Evolutionary conservation across 2,329 filamentous ascomycete species (phyloP), one percentile per base, ranked within the genome.

Genomic region (Biscogniauxia marginata): DNA sequence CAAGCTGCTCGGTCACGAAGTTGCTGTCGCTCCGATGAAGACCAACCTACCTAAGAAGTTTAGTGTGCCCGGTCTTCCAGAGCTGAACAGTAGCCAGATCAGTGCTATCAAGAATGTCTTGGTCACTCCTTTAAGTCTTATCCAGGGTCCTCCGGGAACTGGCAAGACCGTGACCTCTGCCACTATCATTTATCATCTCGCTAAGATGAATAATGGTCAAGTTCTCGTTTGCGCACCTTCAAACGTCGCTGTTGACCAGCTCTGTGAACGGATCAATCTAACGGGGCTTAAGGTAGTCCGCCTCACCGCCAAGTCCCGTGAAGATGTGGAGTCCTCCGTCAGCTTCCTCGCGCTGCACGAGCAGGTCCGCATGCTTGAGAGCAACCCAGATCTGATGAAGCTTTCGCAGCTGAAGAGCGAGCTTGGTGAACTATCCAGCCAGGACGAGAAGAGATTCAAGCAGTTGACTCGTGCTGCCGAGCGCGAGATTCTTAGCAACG

Each of bases 391-490:
- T 71, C 80, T 99, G 56, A 87, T 88, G 69, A 98, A 97, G 73
- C 85, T 98, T 53, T 91, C 91, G 51, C 91, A 96, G 73, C 85
- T 99, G 56, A 99, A 99, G 82, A 87, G 83, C 54, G 93, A 97
- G 67, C 80, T 93, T 48, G 93, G 93, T 57, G 95, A 98, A 76
- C 74, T 99, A 60, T 95, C 91, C 3, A 96, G 91, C 67, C 89
- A 96, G 73, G 95, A 99, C 69, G 95, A 99, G 77, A 99, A 99
- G 83, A 96, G 96, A 70, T 95, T 95, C 80, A 97, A 97, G 77
- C 90, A 96, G 70, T 84, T 99, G 50, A 97, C 93, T 58, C 90
- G 96, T 66, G 88, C 89, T 56, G 95, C 95, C 7, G 95, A 99
- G 75, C 89, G 93, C 54, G 95, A 99, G 73, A 97, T 99, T 58